Base-by-base conservation (phyloP, 768 basidiomycete genomes). In the Lactarius sanguifluus region DNA sequence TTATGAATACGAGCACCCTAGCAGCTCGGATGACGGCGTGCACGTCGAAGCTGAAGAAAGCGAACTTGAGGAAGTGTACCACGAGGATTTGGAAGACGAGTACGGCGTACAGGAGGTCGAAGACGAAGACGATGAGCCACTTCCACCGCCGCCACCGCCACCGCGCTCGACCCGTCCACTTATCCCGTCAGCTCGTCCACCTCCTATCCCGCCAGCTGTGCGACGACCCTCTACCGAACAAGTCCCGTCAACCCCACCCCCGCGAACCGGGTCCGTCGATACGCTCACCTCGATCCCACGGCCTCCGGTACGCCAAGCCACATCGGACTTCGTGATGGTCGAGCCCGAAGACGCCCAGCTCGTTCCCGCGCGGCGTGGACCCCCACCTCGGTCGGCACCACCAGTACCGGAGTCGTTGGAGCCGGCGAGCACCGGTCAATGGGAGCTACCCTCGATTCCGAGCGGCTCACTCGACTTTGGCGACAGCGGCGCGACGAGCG, bases 31-130 rank as follows among this genome's bases (percentile, higher is more conserved):
- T 23, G 88, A 90, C 55, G 83, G 83, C 12, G 86, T 86, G 28
- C 80, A 81, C 43, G 84, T 86, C 30, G 90, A 90, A 65, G 84
- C 82, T 7, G 88, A 90, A 71, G 89, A 90, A 71, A 90, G 87
- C 67, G 88, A 90, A 72, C 78, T 85, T 16, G 89, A 91, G 69
- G 88, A 90, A 69, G 83, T 88, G 10, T 78, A 76, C 10, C 80
- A 86, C 65, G 84, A 86, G 41, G 86, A 88, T 68, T 82, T 79
- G 10, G 76, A 67, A 38, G 66, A 64, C 52, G 66, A 67, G 41
- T 64, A 73, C 28, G 69, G 41, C 12, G 72, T 57, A 36, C 66
- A 73, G 32, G 65, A 61, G 32, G 61, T 41, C 8, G 59, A 77
- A 59, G 80, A 83, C 32, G 76, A 74, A 5, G 76, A 75, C 60